Evolutionary conservation across 2,329 filamentous ascomycete species (phyloP), one percentile per base, ranked within the genome.

Genomic region (Alternaria triticimaculans): DNA sequence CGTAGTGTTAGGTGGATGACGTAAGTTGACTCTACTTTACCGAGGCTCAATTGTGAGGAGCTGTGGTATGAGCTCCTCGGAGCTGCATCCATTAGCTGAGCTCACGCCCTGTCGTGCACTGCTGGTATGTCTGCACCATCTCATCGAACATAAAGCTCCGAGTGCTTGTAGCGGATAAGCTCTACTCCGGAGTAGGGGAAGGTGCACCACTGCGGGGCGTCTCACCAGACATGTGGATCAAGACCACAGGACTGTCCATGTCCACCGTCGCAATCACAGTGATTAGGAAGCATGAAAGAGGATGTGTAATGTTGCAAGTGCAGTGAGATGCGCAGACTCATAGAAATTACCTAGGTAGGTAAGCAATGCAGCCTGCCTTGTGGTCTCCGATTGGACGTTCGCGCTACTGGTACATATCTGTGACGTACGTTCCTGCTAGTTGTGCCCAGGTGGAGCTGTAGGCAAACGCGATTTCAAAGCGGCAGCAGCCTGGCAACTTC

Each of bases 41-140:
- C 70, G 71, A 73, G 71, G 71, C 66, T 66, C 55, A 67, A 21
- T 21, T 10, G 44, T 54, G 67, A 69, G 67, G 65, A 66, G 57
- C 21, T 26, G 11, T 6, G 25, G 18, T 15, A 28, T 45, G 5
- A 58, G 44, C 33, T 28, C 46, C 41, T 30, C 37, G 37, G 46
- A n/a, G 30, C 55, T 33, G 41, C 18, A 53, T 23, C 9, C 30
- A n/a, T 37, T 21, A 15, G 41, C 30, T 2, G 12, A 53, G 49
- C 15, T 37, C 20, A 18, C 14, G 30, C 18, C 6, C 9, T 41
- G 4, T 10, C 21, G 15, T 25, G 28, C 49, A 23, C 20, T 10
- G 7, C 18, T 51, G 12, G n/a, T 18, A 23, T 23, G 12, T 41
- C 37, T 41, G n/a, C 37, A 41, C 37, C n/a, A 41, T 41, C 9